phyloP scores from a whole-genome alignment of 1,284 basidiomycete genomes.

The Sporisorium exsertum region DNA sequence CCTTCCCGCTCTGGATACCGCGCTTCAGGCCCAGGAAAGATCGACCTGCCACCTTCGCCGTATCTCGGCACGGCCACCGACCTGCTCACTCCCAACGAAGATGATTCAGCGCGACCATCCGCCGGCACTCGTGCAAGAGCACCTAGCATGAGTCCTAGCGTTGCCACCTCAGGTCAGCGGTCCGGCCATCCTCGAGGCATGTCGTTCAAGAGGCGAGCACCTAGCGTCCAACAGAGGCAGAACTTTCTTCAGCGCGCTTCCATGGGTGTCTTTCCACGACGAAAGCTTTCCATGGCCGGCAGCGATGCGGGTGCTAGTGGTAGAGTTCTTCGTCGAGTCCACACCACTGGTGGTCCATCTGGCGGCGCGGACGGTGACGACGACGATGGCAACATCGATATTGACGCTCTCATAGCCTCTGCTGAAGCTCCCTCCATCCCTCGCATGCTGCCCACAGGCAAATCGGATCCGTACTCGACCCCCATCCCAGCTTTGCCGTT shows the following conservation, averaged over 20 bases:
- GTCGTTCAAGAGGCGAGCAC: constrained; percentile 50
- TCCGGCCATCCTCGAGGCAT: constrained; percentile 21
- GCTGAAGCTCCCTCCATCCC: constrained; percentile 43
- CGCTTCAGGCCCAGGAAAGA: constrained; percentile 39
- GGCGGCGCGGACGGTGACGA: constrained; percentile 3
- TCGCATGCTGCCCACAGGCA: constrained; percentile 34
- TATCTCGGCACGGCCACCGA: constrained; percentile 15
- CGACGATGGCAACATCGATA: constrained; percentile 32
- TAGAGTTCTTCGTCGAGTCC: constrained; percentile 28
- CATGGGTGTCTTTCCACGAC: constrained; percentile 45
- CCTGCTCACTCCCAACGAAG: constrained; percentile 21
- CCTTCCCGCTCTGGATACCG: constrained; percentile 23
- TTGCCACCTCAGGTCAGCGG: constrained; percentile 20
- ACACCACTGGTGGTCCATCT: constrained; percentile 31
- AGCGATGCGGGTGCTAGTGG: constrained; percentile 31
- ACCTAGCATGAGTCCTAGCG: constrained; percentile 32
- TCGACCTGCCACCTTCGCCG: constrained; percentile 41
- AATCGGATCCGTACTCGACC: constrained; percentile 47
- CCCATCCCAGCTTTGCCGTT: constrained; percentile 67
- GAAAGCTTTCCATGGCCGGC: constrained; percentile 28
- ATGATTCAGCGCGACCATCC: constrained; percentile 6
- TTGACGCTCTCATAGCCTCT: constrained; percentile 41
- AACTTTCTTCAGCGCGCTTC: constrained; percentile 53
- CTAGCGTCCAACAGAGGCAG: constrained; percentile 30
- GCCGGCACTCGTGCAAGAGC: constrained; percentile 11